A percentile compares a stretch with the other conserved stretches of the same genome.
Evolutionary conservation across 306 rosid species (phyloP).

Genomic region (Arachis hypogaea): DNA sequence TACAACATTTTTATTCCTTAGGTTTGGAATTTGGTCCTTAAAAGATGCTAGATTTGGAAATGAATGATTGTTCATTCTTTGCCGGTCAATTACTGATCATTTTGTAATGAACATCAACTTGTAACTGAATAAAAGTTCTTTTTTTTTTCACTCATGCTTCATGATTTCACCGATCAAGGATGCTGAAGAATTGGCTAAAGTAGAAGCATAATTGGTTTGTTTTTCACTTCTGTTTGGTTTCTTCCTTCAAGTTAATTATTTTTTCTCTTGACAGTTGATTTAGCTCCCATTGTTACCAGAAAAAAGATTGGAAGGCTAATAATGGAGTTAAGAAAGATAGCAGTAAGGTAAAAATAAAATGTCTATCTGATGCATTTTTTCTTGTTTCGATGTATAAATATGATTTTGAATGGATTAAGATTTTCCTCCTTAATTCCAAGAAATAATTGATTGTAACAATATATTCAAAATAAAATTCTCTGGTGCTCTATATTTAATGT

Average conservation of each 20-base stretch:
- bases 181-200: constrained; percentile 86
- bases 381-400: not conserved
- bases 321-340: constrained; percentile 53
- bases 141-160: constrained; percentile 13
- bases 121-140: not conserved
- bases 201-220: constrained; percentile 84
- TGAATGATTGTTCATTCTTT: constrained; percentile 55
- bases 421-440: constrained; percentile 12
- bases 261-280: constrained; percentile 26
- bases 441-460: constrained; percentile 24
- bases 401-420: constrained; percentile 4
- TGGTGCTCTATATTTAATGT: constrained; percentile 4
- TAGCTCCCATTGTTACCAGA: constrained; percentile 39
- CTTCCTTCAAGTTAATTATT: constrained; percentile 23
- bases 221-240: constrained; percentile 22
- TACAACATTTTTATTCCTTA: constrained; percentile 82
- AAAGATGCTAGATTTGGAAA: constrained; percentile 75
- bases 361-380: not conserved
- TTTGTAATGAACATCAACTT: constrained; percentile 13
- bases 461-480: constrained; percentile 4
- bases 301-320: constrained; percentile 59
- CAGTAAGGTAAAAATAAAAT: constrained; percentile 58
- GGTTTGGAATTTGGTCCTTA: constrained; percentile 87
- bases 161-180: constrained; percentile 62
- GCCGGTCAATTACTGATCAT: constrained; percentile 27